phyloP scores from a whole-genome alignment of 768 basidiomycete genomes.

The Hemileccinum rubropunctum region DNA sequence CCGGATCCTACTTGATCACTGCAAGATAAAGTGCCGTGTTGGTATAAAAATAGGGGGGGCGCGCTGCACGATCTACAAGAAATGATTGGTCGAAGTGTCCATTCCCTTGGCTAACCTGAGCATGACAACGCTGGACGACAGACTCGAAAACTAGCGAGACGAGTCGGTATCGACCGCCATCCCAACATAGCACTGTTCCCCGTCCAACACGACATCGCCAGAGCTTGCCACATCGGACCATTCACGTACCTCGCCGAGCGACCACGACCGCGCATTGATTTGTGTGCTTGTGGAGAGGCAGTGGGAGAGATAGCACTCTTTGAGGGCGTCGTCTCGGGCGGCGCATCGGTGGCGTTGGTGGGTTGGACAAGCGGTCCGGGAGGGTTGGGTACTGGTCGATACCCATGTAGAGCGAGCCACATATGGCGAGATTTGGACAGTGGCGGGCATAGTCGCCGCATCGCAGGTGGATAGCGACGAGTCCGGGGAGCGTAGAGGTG shows the following conservation, averaged over 20 bases:
- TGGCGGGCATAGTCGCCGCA: conserved; percentile 61
- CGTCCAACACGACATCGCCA: conserved; percentile 39
- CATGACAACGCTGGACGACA: conserved; percentile 51
- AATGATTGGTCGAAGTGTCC: conserved; percentile 36
- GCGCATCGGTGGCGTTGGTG: too few species aligned
- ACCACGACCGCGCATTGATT: conserved; percentile 49
- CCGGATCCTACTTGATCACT: too few species aligned
- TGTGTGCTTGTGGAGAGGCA: conserved; percentile 44
- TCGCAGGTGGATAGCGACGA: conserved; percentile 56
- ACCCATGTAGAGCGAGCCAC: conserved; percentile 47
- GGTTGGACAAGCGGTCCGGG: too few species aligned
- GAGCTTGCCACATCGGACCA: conserved; percentile 49
- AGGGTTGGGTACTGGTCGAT: conserved; percentile 43
- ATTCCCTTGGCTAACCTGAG: conserved; percentile 44
- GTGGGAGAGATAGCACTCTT: conserved; percentile 20
- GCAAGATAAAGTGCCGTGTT: too few species aligned
- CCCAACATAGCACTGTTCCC: conserved; percentile 45
- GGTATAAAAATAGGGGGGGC: too few species aligned
- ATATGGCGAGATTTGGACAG: conserved; percentile 47
- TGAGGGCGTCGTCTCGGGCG: too few species aligned
- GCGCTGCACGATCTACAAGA: conserved; percentile 29
- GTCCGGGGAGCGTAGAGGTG: conserved; percentile 29
- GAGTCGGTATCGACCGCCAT: conserved; percentile 49
- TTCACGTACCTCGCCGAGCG: conserved; percentile 36
- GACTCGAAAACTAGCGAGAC: conserved; percentile 41